Base-by-base conservation (phyloP, 345 rosid genomes). In the Clarkia xantiana region DNA sequence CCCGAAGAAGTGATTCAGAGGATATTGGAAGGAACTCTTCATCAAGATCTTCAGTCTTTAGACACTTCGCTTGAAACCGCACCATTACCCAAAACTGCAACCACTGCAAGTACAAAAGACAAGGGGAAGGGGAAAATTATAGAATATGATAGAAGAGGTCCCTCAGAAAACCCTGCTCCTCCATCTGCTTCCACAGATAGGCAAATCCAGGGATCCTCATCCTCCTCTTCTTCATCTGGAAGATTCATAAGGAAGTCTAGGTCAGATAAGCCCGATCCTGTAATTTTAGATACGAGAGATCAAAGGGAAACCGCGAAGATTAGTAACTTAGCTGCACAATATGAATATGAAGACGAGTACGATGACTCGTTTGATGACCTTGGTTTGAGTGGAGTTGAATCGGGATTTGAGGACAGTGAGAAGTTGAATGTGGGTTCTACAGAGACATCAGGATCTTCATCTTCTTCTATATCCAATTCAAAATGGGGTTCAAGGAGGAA, bases 321-420 rank as follows among this genome's bases (percentile, higher is more conserved):
- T 34, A 71, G 59, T 3, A 81, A 88, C 38, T 57, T 83, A 41
- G 54, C 74, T 59, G 78, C 77, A 44, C 96, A 78, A 42, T 86
- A 83, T 0, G 97, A 90, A 62, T 90, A 91, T 0, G 96, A 91
- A 29, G 98, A 91, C 51, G 98, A 91, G 59, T 91, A 91, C 42
- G 96, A 91, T 45, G 98, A 91, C 62, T 91, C 98, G 44, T 91
- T 91, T 46, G 96, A 91, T 73, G 98, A 91, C 58, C 76, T 86
- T 22, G 98, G 96, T 38, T 68, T 76, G 18, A 79, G 83, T 56
- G 70, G 81, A 53, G 76, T 51, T 13, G 98, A 80, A 46, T 68
- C 87, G 0, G 83, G 77, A 51, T 53, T 75, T 1, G 96, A 80
- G 63, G 98, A 81, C 58, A 71, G 62, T 25, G 94, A 80, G 63